phyloP scores from a whole-genome alignment of 2,329 filamentous ascomycete species.

The Pseudogymnoascus sp. region DNA sequence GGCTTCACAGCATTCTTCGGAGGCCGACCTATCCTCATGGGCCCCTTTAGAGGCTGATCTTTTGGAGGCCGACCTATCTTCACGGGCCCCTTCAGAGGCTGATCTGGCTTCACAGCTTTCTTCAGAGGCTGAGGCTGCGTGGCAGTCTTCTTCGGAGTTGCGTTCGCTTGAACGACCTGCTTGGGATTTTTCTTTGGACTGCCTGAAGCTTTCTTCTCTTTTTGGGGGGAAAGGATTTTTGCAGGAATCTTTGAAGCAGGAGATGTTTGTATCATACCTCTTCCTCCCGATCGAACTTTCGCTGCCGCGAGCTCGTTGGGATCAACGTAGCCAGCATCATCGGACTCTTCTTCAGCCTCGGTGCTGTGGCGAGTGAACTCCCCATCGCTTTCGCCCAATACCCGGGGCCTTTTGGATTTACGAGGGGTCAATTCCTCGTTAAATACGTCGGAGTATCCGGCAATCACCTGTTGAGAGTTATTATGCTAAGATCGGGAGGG shows the following conservation, averaged over 20 bases:
- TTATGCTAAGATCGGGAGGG: not conserved
- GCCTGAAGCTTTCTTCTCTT: not conserved
- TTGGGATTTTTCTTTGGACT: not conserved
- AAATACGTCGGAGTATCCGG: conserved; percentile 11
- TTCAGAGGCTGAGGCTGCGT: not conserved
- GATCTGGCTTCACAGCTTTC: not conserved
- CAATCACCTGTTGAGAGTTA: conserved; percentile 8
- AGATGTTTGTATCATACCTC: not conserved
- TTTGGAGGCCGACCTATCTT: not conserved
- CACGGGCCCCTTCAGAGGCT: not conserved
- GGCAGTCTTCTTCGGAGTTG: not conserved
- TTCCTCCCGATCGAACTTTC: conserved; percentile 3
- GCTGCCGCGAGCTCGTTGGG: not conserved
- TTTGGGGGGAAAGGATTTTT: not conserved
- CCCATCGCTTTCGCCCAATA: conserved; percentile 8
- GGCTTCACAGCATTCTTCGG: not conserved
- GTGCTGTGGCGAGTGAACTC: conserved; percentile 12
- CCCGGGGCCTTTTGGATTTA: not conserved
- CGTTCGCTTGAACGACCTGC: not conserved
- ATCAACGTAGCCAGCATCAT: not conserved
- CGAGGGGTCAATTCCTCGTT: conserved; percentile 11
- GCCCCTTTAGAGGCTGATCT: not conserved
- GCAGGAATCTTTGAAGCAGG: not conserved
- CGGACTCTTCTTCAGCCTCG: conserved; percentile 11
- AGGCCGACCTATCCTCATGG: not conserved